Base-by-base conservation (phyloP, 345 rosid genomes). In the Angophora floribunda region DNA sequence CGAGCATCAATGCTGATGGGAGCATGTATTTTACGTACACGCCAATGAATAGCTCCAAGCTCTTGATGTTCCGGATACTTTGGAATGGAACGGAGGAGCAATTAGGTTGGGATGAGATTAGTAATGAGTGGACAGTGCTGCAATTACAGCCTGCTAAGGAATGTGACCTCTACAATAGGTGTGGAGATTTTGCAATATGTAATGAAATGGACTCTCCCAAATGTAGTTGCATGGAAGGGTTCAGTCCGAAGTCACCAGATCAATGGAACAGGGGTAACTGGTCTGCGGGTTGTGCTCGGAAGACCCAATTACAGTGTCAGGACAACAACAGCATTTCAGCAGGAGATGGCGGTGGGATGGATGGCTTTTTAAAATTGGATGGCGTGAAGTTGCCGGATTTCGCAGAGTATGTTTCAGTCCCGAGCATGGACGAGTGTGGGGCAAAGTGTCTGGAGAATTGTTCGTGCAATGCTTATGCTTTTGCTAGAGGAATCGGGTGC, bases 171-270 rank as follows among this genome's bases (percentile, higher is more conserved):
- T 97, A 97, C 87, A 96, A 97, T 75, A 91, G 89, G n/a, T 97
- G 99, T 87, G 99, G 99, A 30, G 87, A 91, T 67, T 94, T 95
- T 85, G 97, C 95, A 17, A 89, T 94, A 6, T 97, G 99, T 87
- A 88, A 91, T 70, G 61, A 49, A 41, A 52, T 78, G 2, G 79
- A 86, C 1, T 47, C 91, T 78, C 86, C 88, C 2, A 93, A 86
- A 59, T 96, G 99, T 87, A 89, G 88, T 26, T 97, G 99, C 91
- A 85, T 94, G 91, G 61, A 89, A 24, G 98, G 98, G 6, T 97
- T 93, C 88, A 90, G 57, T 55, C 93, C 94, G 1, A 90, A 24
- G 51, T 30, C 87, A 86, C 19, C 6, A 10, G 90, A 89, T 59
- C 91, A 92, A 53, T 91, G 92, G 94, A 87, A 16, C 3, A 85